Evolutionary conservation across 1,139 yeast genomes (phyloP), one percentile per base, ranked within the genome.

Genomic region (Hanseniaspora uvarum): DNA sequence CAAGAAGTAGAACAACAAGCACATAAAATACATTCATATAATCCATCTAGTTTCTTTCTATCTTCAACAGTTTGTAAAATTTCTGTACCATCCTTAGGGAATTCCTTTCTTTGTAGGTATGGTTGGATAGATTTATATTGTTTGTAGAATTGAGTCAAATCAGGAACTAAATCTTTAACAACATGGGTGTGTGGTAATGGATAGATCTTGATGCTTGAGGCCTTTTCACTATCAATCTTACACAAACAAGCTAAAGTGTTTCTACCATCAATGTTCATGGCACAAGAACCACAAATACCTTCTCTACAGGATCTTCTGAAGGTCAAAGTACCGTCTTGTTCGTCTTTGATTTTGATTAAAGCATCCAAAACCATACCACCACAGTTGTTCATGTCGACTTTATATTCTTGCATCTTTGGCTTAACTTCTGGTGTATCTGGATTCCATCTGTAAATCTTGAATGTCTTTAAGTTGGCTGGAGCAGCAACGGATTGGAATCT

Each of bases 331-430:
- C 97, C 72, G 70, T 92, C 99, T 70, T 87, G 94, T 71, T 92
- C 98, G 70, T 88, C 88, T 74, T 92, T 92, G 71, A 92, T 88
- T 72, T 89, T 92, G 63, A 92, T 72, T 59, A 92, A 72, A 41
- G 98, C 98, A 71, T 92, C 99, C 67, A 92, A 77, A 55, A 94
- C 86, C 98, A 92, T 92, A 58, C 98, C 98, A 58, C 99, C 99
- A 72, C 96, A 86, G 55, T 83, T 73, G 72, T 87, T 83, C 69
- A 94, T 78, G 69, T 92, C 95, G 56, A 92, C 77, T 61, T 86
- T 77, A 72, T 85, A 92, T 59, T 79, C 77, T 72, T 87, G 83
- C 80, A 92, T 78, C 61, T 76, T 75, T 57, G 99, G 98, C 75
- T 89, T 88, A 63, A 81, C 81, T 63, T 86, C 92, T 54, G 98